Percentiles rank a stretch among this genome's conserved stretches.
Conservation (phyloP, 129 eudicot species). For the Cynara cardunculus region DNA sequence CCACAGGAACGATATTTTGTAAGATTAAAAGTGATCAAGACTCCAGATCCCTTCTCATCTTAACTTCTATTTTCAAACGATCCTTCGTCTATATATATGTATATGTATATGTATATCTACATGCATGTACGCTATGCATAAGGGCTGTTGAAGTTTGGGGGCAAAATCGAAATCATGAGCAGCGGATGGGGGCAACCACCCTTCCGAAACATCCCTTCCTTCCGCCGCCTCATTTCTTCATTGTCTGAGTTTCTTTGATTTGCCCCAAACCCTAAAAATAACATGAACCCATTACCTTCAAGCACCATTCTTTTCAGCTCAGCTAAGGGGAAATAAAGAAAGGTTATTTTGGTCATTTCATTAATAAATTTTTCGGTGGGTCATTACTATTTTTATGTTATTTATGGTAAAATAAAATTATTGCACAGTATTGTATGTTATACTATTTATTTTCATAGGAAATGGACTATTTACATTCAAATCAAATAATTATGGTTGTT, state of each 20-base stretch:
- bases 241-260: slow-evolving; percentile 3
- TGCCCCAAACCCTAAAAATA: neutral
- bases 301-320: too few relatives aligned
- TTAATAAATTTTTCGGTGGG: too few relatives aligned
- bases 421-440: too few relatives aligned
- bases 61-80: too few relatives aligned
- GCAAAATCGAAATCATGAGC: slow-evolving; percentile 21
- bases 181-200: slow-evolving; percentile 37
- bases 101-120: neutral
- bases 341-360: neutral
- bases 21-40: too few relatives aligned
- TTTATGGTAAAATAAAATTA: too few relatives aligned
- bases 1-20: neutral
- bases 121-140: neutral
- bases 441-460: too few relatives aligned
- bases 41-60: too few relatives aligned
- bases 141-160: slow-evolving; percentile 18
- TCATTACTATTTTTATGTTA: too few relatives aligned
- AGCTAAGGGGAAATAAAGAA: neutral
- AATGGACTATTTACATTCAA: too few relatives aligned
- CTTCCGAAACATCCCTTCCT: slow-evolving; percentile 26
- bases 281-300: neutral
- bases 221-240: slow-evolving; percentile 21
- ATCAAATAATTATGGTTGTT: too few relatives aligned
- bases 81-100: neutral